Evolutionary conservation across 129 eudicot species (phyloP), one percentile per base, ranked within the genome.

Genomic region (Helianthus annuus): DNA sequence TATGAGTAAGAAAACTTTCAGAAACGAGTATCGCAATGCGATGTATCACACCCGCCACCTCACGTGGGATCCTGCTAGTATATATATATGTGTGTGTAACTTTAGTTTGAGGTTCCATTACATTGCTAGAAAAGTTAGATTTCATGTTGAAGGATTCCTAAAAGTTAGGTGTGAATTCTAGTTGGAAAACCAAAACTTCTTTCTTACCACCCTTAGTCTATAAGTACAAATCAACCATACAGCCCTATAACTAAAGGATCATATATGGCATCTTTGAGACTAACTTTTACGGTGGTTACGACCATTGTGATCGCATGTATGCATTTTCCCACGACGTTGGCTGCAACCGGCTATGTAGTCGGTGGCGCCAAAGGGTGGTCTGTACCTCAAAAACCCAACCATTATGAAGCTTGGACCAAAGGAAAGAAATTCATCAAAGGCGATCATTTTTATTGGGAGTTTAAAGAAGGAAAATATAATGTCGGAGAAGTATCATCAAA

Each of bases 341-440:
- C 59, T 16, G 10, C 3, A 7, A 54, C 29, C 7, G 2, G 1
- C 4, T 16, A 54, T 6, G 10, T 54, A 2, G 59, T 54, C 3
- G 59, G 59, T 5, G 59, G 59, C 17, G 29, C 32, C 19, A 16
- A 16, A 0, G 59, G 59, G 59, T 54, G 59, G 59, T 7, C 9
- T 54, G 3, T 17, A 12, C 59, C 59, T 54, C 27, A 9, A 16
- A 54, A 16, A 17, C 59, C 27, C 10, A 54, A 54, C 16, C 8
- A 15, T 17, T 54, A 16, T 17, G 59, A 54, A 54, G 27, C 7
- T 16, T 54, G 59, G 32, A 7, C 22, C 2, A 54, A 54, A 54
- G 29, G 29, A 54, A 54, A 54, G 59, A 54, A 54, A 19, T 54
- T 54, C 59, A 54, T 54, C 59, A 54, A 16, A 54, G 32, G 59